phyloP scores from a whole-genome alignment of 345 rosid genomes.

The Bruguiera sexangula region DNA sequence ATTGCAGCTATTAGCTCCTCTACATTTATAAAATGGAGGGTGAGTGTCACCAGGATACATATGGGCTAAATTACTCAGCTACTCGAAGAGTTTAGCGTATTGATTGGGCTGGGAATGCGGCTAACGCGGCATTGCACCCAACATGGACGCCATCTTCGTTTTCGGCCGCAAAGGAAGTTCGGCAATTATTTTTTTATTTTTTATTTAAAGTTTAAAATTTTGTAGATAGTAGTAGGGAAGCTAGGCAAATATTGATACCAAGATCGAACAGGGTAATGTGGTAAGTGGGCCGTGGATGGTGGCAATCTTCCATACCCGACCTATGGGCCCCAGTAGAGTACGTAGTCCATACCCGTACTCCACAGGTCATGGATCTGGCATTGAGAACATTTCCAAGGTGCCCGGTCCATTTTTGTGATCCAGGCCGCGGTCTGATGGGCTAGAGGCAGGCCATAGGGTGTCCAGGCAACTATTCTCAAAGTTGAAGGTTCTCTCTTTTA shows the following conservation, averaged over 20 bases:
- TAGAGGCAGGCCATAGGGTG: slow-evolving; percentile 22
- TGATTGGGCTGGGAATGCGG: slow-evolving; percentile 25
- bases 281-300: slow-evolving; percentile 19
- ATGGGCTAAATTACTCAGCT: slow-evolving; percentile 17
- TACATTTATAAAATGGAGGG: slow-evolving; percentile 27
- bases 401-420: slow-evolving; percentile 5
- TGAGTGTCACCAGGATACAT: slow-evolving; percentile 18
- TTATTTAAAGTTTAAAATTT: no score
- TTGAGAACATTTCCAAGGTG: slow-evolving; percentile 11
- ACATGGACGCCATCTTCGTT: slow-evolving; percentile 20
- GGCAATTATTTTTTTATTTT: no score
- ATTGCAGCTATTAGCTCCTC: slow-evolving; percentile 17
- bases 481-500: background rate
- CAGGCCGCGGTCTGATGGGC: slow-evolving; percentile 24
- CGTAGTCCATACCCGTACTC: slow-evolving; percentile 23
- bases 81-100: slow-evolving; percentile 19
- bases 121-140: slow-evolving; percentile 28
- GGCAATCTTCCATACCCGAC: slow-evolving; percentile 12
- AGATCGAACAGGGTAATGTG: slow-evolving; percentile 27
- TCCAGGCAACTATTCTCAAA: slow-evolving; percentile 21
- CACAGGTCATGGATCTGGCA: slow-evolving; percentile 26
- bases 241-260: slow-evolving; percentile 23
- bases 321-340: slow-evolving; percentile 20
- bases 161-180: slow-evolving; percentile 11
- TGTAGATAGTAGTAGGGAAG: background rate